Evolutionary conservation across 805 yeast genomes (phyloP).

Genomic region (Lipomyces japonicus): DNA sequence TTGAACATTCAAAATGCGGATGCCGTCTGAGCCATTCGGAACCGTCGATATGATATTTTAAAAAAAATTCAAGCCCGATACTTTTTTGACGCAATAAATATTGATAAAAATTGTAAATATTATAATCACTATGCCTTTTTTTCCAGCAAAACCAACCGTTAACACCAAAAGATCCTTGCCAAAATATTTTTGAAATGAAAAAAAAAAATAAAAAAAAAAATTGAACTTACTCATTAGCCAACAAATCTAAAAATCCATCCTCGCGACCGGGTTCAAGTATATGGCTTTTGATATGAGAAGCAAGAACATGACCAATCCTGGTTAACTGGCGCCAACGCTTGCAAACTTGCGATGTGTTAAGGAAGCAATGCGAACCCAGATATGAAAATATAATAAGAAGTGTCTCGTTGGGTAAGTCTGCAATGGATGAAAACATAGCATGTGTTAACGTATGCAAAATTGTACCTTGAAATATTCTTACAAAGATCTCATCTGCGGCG

Average conservation of each 20-base stretch:
- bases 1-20: constrained; percentile 17
- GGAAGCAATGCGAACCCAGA: constrained; percentile 15
- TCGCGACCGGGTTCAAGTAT: constrained; percentile 8
- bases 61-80: constrained; percentile 7
- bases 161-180: no score
- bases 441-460: neutral
- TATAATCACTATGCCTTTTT: no score
- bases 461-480: neutral
- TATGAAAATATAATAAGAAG: constrained; percentile 6
- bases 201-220: no score
- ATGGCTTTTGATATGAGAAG: constrained; percentile 13
- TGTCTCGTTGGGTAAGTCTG: constrained; percentile 19
- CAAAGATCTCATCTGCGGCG: neutral
- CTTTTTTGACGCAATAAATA: constrained; percentile 19
- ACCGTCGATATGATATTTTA: neutral
- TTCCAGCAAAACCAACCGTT: no score
- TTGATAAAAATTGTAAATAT: constrained; percentile 9
- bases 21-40: constrained; percentile 2
- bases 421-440: neutral
- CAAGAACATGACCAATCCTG: constrained; percentile 9
- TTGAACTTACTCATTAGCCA: constrained; percentile 11
- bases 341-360: constrained; percentile 20
- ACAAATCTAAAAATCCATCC: constrained; percentile 4
- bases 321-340: constrained; percentile 8
- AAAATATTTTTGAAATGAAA: no score